Base-by-base conservation (phyloP, 2,329 filamentous ascomycete species). In the Pseudogymnoascus sp. region DNA sequence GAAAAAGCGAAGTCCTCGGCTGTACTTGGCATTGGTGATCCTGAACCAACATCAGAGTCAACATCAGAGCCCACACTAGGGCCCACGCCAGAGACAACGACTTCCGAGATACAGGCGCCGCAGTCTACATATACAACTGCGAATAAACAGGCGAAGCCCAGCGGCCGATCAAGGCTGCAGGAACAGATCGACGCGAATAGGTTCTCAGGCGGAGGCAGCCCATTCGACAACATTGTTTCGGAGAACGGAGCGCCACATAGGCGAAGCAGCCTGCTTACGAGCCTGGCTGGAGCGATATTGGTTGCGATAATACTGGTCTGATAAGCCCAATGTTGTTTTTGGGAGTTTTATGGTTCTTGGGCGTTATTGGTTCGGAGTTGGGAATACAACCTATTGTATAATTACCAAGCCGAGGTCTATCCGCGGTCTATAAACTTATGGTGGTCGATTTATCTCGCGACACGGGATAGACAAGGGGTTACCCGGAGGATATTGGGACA, bases 141-240 rank as follows among this genome's bases (percentile, higher is more conserved):
- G 22, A 25, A 16, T 16, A 18, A 20, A 16, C 41, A 57, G 28
- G 38, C 6, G n/a, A 14, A 38, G 22, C 30, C 41, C 6, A 58
- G 12, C 14, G 11, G 12, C 6, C 58, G 41, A 32, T 34, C 35
- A 4, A 58, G 41, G 14, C 16, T 22, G 16, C 47, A 54, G 16
- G 41, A 60, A 57, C 11, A 60, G 18, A 60, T 60, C 39, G 41
- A 41, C 18, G 58, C 58, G 8, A 43, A 60, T 34, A 30, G 28
- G 20, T 34, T 47, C 58, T 47, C 35, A 16, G 59, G 59, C 28
- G 59, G 59, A 32, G 59, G 59, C 32, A 61, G 59, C 28, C 59
- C 59, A 25, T 61, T 59, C 22, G 59, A 61, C 30, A 58, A 43
- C 18, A 41, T 60, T n/a, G 25, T 58, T 41, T n/a, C 47, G 28